A percentile compares a stretch with the other conserved stretches of the same genome.
Evolutionary conservation across 75 land plant species (phyloP).

Genomic region (Picea sitchensis): DNA sequence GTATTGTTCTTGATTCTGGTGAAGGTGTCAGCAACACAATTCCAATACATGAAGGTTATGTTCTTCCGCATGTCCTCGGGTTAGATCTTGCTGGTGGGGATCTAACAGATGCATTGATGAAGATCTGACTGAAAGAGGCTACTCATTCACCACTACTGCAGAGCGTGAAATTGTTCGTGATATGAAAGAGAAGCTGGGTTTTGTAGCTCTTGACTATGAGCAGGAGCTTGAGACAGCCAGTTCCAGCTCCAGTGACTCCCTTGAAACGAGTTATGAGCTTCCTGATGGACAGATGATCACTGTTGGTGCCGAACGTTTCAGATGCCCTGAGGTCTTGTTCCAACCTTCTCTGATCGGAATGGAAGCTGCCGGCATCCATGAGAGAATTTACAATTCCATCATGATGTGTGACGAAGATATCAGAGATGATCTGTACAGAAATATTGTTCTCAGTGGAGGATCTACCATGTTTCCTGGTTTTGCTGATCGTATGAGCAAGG

Average conservation of each 20-base stretch:
- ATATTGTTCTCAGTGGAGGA: constrained; percentile 42
- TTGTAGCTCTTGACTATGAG: no score
- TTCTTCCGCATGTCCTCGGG: constrained; percentile 47
- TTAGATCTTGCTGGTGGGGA: constrained; percentile 56
- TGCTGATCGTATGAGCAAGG: no score
- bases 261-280: constrained; percentile 49
- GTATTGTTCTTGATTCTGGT: constrained; percentile 32
- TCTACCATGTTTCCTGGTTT: no score
- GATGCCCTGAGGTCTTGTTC: no score
- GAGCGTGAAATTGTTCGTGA: no score
- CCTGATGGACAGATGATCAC: constrained; percentile 52
- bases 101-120: constrained; percentile 46
- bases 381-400: no score
- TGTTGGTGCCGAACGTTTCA: no score
- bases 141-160: constrained; percentile 50
- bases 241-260: constrained; percentile 26
- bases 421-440: no score
- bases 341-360: no score
- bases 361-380: no score
- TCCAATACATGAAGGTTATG: constrained; percentile 51
- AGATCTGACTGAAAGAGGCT: constrained; percentile 55
- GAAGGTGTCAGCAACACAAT: constrained; percentile 50
- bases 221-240: constrained; percentile 40
- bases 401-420: no score
- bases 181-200: no score